Base-by-base conservation (phyloP, 768 basidiomycete genomes). In the Brasilioporus rufonigricans region DNA sequence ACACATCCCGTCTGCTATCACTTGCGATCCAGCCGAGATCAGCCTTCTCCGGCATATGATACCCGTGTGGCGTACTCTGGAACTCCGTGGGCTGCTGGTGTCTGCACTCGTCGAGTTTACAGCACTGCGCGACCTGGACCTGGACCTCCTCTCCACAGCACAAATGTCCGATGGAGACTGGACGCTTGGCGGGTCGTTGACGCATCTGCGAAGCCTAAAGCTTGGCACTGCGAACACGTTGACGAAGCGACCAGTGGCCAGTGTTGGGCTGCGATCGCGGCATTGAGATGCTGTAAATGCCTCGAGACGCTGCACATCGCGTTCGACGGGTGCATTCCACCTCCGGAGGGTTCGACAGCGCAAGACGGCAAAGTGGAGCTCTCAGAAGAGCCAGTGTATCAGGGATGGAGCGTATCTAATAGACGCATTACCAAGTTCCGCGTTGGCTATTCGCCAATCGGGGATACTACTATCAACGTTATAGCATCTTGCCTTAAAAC, bases 391-490 rank as follows among this genome's bases (percentile, higher is more conserved):
- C 1, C 5, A 21, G 36, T 1, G 16, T n/a, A 16, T 27, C 52
- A 39, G 13, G 56, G 23, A 21, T 56, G 57, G 50, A 46, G 50
- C 3, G 56, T 53, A 1, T 43, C 33, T 1, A 66, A 64, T 35
- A 40, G 47, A 26, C 45, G 3, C 4, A 58, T 66, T 4, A 54
- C 60, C 6, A 32, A 31, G 29, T n/a, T 66, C 1, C 10, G 35
- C 14, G 48, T 66, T 14, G 65, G 65, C 13, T 50, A 49, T 48
- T 64, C 65, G 13, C 62, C 60, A 0, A 56, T 67, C 31, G 21
- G 5, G 16, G 50, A 59, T n/a, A 48, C 38, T 9, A 47, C 23
- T 3, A 19, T 56, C 5, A 2, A 29, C 8, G 38, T 14, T 6
- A 51, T 65, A 4, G 60, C 58, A 6, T 27, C 46, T 7, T 58